phyloP scores from a whole-genome alignment of 1,284 basidiomycete species.

The Trametes polyzona region DNA sequence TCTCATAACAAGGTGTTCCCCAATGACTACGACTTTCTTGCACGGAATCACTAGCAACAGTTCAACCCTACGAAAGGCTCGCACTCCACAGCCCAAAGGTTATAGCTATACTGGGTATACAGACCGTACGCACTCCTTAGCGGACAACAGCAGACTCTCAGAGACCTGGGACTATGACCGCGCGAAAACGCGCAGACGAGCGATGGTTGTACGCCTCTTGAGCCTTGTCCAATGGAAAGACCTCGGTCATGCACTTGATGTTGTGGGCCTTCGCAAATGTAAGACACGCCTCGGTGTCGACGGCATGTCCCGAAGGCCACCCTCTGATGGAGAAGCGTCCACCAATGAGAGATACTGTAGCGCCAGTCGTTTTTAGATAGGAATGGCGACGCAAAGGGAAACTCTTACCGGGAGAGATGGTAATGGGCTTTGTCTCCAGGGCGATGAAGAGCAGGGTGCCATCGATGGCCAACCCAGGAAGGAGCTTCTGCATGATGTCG shows the following conservation, averaged over 20 bases:
- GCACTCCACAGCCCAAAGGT: too few relatives aligned
- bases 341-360: conserved; percentile 11
- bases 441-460: conserved; percentile 31
- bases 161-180: conserved; percentile 31
- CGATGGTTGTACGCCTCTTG: conserved; percentile 30
- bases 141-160: not conserved
- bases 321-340: conserved; percentile 28
- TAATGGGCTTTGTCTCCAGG: conserved; percentile 5
- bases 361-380: not conserved
- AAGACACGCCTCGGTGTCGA: conserved; percentile 30
- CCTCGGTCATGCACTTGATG: conserved; percentile 30
- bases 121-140: too few relatives aligned
- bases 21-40: too few relatives aligned
- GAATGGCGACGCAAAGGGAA: not conserved
- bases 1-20: too few relatives aligned
- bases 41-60: too few relatives aligned
- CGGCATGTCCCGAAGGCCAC: conserved; percentile 27
- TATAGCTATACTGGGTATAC: too few relatives aligned
- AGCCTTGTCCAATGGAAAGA: conserved; percentile 33
- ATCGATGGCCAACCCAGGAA: conserved; percentile 27
- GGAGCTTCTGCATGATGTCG: conserved; percentile 21
- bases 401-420: conserved; percentile 13
- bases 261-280: conserved; percentile 25
- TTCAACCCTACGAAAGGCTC: too few relatives aligned
- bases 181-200: conserved; percentile 30